Evolutionary conservation across 179 eudicot species (phyloP).

Genomic region (Pouteria campechiana): DNA sequence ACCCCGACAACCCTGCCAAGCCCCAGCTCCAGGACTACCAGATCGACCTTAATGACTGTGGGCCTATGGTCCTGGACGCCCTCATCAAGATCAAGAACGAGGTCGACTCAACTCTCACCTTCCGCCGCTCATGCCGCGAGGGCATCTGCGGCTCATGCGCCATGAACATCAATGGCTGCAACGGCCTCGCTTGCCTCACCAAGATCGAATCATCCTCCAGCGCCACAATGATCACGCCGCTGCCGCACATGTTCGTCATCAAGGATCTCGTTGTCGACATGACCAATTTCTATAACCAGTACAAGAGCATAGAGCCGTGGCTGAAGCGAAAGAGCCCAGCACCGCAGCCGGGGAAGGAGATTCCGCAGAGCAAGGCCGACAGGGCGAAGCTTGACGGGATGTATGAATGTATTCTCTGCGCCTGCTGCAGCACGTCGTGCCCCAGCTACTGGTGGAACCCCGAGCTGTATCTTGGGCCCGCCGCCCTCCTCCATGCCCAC

Average conservation of each 20-base stretch:
- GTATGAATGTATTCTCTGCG: slow-evolving; percentile 95
- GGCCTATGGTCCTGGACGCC: slow-evolving; percentile 97
- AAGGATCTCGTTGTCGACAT: slow-evolving; percentile 98
- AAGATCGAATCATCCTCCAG: slow-evolving; percentile 27
- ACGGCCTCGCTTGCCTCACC: slow-evolving; percentile 89
- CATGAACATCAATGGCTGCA: slow-evolving; percentile 94
- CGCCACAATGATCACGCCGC: slow-evolving; percentile 50
- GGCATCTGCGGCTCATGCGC: slow-evolving; percentile 99
- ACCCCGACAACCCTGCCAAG: slow-evolving; percentile 60
- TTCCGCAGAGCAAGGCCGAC: slow-evolving; percentile 70
- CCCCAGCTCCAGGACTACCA: slow-evolving; percentile 57
- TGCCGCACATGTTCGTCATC: slow-evolving; percentile 95
- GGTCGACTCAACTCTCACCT: slow-evolving; percentile 82
- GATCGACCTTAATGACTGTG: slow-evolving; percentile 88
- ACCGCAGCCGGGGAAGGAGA: slow-evolving; percentile 58
- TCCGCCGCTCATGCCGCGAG: slow-evolving; percentile 93
- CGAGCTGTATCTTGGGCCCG: slow-evolving; percentile 88
- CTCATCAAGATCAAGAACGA: slow-evolving; percentile 96
- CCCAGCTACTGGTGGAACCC: slow-evolving; percentile 99
- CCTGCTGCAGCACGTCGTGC: slow-evolving; percentile 97
- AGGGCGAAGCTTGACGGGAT: slow-evolving; percentile 95
- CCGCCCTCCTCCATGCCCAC: slow-evolving; percentile 92
- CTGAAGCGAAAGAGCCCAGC: slow-evolving; percentile 72
- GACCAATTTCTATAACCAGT: slow-evolving; percentile 97
- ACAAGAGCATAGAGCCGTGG: slow-evolving; percentile 98